These are phyloP conservation scores for Dioszegia aurantiaca DNA, from an alignment of 768 basidiomycete genomes.

Conservation along the genomic window DNA sequence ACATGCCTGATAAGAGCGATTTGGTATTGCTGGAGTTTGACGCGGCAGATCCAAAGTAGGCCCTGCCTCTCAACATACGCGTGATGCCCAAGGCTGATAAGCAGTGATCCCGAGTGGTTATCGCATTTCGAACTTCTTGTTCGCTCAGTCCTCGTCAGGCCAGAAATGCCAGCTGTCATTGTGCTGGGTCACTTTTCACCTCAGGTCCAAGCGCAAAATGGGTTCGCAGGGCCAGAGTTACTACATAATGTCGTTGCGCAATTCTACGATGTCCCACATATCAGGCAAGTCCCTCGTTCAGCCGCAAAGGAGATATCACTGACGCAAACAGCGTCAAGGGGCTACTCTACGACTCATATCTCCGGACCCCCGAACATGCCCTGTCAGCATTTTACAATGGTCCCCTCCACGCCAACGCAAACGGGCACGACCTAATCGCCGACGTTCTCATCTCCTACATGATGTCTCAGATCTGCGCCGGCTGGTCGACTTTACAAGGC, in stretches of 20 bases:
- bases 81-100: background rate
- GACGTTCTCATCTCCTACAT: slow-evolving; percentile 90
- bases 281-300: slow-evolving; percentile 58
- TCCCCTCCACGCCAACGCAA: slow-evolving; percentile 71
- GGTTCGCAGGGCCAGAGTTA: slow-evolving; percentile 85
- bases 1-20: slow-evolving; percentile 90
- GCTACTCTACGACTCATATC: slow-evolving; percentile 75
- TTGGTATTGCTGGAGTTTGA: slow-evolving; percentile 94
- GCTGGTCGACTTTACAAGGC: slow-evolving; percentile 73
- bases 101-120: slow-evolving; percentile 66
- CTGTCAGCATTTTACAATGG: slow-evolving; percentile 74
- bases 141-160: slow-evolving; percentile 83
- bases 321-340: slow-evolving; percentile 72
- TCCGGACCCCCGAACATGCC: slow-evolving; percentile 64
- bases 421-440: slow-evolving; percentile 80
- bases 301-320: background rate
- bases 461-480: slow-evolving; percentile 79
- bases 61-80: slow-evolving; percentile 19
- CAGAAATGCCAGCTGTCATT: slow-evolving; percentile 85
- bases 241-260: slow-evolving; percentile 87
- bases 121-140: slow-evolving; percentile 89
- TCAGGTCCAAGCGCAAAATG: slow-evolving; percentile 71
- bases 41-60: slow-evolving; percentile 80
- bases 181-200: slow-evolving; percentile 94
- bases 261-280: slow-evolving; percentile 94